Percentiles rank a stretch among this genome's conserved stretches.
These are phyloP conservation scores for Termitomyces eurrhizus DNA, from an alignment of 768 basidiomycete genomes.

Conservation along the genomic window DNA sequence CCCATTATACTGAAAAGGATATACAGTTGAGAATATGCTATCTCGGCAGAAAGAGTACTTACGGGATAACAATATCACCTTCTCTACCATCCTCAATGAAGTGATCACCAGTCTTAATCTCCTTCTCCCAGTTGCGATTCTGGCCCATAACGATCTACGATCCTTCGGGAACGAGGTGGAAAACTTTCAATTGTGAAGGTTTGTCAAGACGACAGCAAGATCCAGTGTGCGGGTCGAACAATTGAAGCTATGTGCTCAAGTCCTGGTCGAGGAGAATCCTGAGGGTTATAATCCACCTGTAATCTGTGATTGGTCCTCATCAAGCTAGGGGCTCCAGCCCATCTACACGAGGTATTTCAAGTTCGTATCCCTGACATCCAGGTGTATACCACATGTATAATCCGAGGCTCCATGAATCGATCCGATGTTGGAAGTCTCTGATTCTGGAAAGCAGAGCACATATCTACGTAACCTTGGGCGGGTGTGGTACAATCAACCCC, in stretches of 20 bases:
- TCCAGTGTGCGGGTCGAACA: not conserved
- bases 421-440: not conserved
- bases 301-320: not conserved
- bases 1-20: constrained; percentile 6
- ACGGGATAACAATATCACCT: constrained; percentile 8
- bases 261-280: not conserved
- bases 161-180: not conserved
- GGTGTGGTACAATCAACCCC: not conserved
- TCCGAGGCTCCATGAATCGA: not conserved
- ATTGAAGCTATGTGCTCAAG: too few species aligned
- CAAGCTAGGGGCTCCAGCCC: not conserved
- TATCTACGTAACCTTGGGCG: too few species aligned
- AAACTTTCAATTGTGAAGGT: not conserved
- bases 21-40: not conserved
- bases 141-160: not conserved
- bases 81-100: constrained; percentile 5
- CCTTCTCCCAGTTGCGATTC: constrained; percentile 7
- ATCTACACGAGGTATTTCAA: not conserved
- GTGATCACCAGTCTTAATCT: not conserved
- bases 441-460: not conserved
- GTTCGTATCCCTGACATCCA: not conserved
- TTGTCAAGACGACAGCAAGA: not conserved
- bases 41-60: not conserved
- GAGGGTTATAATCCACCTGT: not conserved
- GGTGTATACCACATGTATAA: constrained; percentile 1